Evolutionary conservation across 2,329 filamentous ascomycete genomes (phyloP), one percentile per base, ranked within the genome.

Genomic region (Rhexocercosporidium sp.): DNA sequence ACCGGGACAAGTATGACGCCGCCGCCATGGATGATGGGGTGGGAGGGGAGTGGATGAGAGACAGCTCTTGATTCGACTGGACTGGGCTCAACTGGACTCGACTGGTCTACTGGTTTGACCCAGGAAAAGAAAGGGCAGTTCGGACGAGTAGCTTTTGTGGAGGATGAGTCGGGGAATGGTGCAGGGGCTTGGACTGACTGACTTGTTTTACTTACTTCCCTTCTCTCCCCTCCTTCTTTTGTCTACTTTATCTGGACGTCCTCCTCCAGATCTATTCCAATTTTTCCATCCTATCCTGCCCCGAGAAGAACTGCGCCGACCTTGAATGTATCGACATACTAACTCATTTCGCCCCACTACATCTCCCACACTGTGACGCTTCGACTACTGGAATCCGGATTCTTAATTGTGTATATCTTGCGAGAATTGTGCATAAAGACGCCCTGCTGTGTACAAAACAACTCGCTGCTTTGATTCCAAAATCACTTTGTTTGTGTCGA

Each of bases 311-410:
- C 57, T 60, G 57, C 57, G 41, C 57, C 57, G 37, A 41, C 29
- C 29, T 31, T 31, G 18, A 59, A 65, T n/a, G 54, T 41, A 20
- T 53, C 46, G 25, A 46, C 34, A 25, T 57, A 57, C 72, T 57
- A 27, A 25, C 56, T 56, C n/a, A 57, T 72, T 71, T 71, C 67
- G 66, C 71, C 70, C 49, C 44, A 59, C 41, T n/a, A 27, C 31
- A 37, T 60, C 54, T 64, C 53, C 57, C 61, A n/a, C n/a, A 9
- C n/a, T 20, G 29, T 66, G 57, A 65, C 61, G 18, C 51, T 39
- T 18, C 14, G 25, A 39, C 27, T 66, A 31, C 44, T 47, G 59
- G 65, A 64, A 37, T 20, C 34, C 60, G 14, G 34, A 39, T 39
- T 34, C 34, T 25, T 31, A n/a, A 29, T 67, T 53, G 41, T 70